A percentile compares a stretch with the other conserved stretches of the same genome.
Evolutionary conservation across 768 basidiomycete species (phyloP).

Genomic region (Suillus discolor): DNA sequence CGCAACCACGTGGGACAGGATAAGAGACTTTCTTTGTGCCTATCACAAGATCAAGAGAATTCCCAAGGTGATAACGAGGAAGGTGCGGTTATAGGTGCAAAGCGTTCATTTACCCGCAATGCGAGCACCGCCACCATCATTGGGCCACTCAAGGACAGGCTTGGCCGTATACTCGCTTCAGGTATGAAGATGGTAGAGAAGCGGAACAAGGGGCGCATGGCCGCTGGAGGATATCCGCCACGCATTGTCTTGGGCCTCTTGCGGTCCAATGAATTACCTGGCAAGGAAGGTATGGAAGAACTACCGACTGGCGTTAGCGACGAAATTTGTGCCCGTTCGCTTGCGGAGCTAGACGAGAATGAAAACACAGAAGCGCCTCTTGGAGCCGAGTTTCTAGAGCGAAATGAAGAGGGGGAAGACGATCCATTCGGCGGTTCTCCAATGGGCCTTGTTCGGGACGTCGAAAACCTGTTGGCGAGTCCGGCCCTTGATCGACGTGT

Average conservation of each 20-base stretch:
- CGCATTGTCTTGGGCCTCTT: conserved; percentile 4
- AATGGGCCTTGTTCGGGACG: conserved; percentile 19
- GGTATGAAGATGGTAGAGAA: conserved; percentile 6
- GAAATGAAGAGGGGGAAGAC: conserved; percentile 2
- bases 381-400: neutral
- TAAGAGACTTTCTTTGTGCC: neutral
- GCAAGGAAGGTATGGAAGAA: neutral
- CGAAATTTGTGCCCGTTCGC: conserved; percentile 3
- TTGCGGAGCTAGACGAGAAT: conserved; percentile 6
- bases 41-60: neutral
- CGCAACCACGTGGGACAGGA: conserved; percentile 10
- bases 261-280: neutral
- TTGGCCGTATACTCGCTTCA: conserved; percentile 1
- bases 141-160: conserved; percentile 9
- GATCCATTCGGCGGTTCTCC: neutral
- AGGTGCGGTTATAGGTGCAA: conserved; percentile 11
- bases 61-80: neutral
- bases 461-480: conserved; percentile 12
- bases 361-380: conserved; percentile 5
- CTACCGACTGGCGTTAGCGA: conserved; percentile 4
- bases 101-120: conserved; percentile 10
- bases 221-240: neutral
- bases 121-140: conserved; percentile 12
- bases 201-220: conserved; percentile 4
- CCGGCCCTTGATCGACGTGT: conserved; percentile 1